Evolutionary conservation across 768 basidiomycete species (phyloP).

Genomic region (Suillus placidus): DNA sequence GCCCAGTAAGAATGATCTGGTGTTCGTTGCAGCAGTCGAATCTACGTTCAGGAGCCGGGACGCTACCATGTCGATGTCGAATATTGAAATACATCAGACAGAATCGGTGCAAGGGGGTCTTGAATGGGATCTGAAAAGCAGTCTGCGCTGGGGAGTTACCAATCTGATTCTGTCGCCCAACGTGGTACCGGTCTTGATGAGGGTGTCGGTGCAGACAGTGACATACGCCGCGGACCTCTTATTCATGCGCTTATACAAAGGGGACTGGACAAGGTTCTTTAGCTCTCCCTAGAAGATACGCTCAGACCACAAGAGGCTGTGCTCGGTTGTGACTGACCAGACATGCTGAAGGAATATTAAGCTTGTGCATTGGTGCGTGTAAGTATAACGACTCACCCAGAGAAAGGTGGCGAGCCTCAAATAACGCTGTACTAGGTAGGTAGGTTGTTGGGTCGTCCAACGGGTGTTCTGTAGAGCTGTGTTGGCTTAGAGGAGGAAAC

Average conservation of each 20-base stretch:
- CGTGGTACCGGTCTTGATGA: not conserved
- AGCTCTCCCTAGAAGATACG: not conserved
- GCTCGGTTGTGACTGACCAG: not conserved
- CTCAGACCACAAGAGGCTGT: not conserved
- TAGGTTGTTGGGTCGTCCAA: constrained; percentile 3
- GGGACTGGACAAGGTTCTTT: not conserved
- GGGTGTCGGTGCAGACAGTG: too few relatives aligned
- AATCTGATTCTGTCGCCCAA: constrained; percentile 19
- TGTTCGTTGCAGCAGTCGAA: not conserved
- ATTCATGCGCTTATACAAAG: not conserved
- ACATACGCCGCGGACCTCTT: constrained; percentile 16
- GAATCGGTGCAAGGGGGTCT: constrained; percentile 21
- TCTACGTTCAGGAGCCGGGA: constrained; percentile 4
- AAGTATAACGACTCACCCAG: not conserved
- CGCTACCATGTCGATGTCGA: not conserved
- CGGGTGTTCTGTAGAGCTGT: constrained; percentile 1
- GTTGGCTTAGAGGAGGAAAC: not conserved
- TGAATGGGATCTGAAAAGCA: constrained; percentile 41
- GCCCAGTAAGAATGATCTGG: too few relatives aligned
- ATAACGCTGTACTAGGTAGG: not conserved
- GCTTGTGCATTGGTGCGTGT: not conserved
- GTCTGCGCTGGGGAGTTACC: constrained; percentile 26
- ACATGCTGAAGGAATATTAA: not conserved
- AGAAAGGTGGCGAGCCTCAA: not conserved
- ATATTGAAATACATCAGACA: not conserved